Evolutionary conservation across 371 early-diverging fungal species (phyloP).

Genomic region (Mortierella sp.): DNA sequence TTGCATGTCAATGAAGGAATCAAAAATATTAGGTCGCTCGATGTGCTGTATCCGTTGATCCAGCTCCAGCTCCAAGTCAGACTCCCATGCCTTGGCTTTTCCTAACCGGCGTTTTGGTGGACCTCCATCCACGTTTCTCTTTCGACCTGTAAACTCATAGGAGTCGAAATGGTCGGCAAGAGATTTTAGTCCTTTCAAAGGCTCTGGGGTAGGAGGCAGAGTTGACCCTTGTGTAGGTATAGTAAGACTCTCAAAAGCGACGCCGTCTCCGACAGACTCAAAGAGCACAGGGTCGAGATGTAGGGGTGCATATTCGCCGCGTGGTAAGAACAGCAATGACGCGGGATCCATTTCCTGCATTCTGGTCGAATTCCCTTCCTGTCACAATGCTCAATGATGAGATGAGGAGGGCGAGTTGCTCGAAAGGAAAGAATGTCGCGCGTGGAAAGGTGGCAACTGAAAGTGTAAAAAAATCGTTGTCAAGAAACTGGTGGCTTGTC

Average conservation of each 20-base stretch:
- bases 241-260: slow-evolving; percentile 6
- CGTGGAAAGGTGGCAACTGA: neutral
- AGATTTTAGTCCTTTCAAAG: slow-evolving; percentile 2
- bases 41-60: slow-evolving; percentile 28
- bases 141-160: no score
- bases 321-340: slow-evolving; percentile 26
- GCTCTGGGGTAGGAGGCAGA: neutral
- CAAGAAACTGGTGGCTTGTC: no score
- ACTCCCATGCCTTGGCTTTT: slow-evolving; percentile 8
- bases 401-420: no score
- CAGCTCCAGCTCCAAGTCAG: slow-evolving; percentile 19
- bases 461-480: no score
- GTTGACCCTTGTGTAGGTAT: slow-evolving; percentile 4
- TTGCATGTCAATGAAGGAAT: neutral
- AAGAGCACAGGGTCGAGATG: slow-evolving; percentile 28
- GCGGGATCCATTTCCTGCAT: slow-evolving; percentile 46
- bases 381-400: no score
- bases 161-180: slow-evolving; percentile 10
- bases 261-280: slow-evolving; percentile 27
- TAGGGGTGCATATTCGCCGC: slow-evolving; percentile 17
- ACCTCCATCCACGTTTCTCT: neutral
- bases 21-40: slow-evolving; percentile 21
- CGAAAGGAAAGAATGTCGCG: neutral
- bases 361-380: neutral
- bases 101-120: neutral